Conservation (phyloP, 1,284 basidiomycete species). For the Irpex sp. region DNA sequence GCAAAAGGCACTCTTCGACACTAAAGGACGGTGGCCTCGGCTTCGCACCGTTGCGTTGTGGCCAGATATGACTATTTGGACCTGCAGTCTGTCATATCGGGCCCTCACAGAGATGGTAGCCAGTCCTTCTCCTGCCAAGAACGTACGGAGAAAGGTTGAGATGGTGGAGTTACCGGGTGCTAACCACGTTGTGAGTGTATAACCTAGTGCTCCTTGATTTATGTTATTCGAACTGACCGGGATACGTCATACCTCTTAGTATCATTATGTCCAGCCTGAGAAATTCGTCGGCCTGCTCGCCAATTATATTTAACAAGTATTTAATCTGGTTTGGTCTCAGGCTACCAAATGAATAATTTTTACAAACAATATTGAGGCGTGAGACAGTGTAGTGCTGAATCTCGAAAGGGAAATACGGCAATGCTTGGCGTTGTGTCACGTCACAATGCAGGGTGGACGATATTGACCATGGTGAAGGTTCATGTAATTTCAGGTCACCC, state of each 20-base stretch:
- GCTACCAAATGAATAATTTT: too few relatives aligned
- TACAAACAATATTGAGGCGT: too few relatives aligned
- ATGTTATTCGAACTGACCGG: too few relatives aligned
- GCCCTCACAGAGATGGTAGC: neutral
- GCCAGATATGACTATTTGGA: neutral
- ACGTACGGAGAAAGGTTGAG: neutral
- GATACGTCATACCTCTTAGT: neutral
- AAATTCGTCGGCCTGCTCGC: neutral
- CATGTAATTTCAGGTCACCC: too few relatives aligned
- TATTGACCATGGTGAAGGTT: too few relatives aligned
- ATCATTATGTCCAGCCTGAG: neutral
- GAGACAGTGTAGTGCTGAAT: too few relatives aligned
- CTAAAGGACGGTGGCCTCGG: conserved; percentile 5
- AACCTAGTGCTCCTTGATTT: neutral
- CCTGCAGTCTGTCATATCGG: neutral
- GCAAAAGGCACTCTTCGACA: conserved; percentile 6
- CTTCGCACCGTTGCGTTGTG: conserved; percentile 9
- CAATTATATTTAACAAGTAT: neutral
- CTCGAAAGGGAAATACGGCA: too few relatives aligned
- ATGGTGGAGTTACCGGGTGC: neutral
- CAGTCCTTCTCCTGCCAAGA: neutral
- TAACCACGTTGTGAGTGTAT: neutral
- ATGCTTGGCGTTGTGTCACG: too few relatives aligned
- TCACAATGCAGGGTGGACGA: too few relatives aligned
- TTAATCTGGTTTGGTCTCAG: too few relatives aligned